Evolutionary conservation across 768 basidiomycete genomes (phyloP), one percentile per base, ranked within the genome.

Genomic region (Pisolithus sp.): DNA sequence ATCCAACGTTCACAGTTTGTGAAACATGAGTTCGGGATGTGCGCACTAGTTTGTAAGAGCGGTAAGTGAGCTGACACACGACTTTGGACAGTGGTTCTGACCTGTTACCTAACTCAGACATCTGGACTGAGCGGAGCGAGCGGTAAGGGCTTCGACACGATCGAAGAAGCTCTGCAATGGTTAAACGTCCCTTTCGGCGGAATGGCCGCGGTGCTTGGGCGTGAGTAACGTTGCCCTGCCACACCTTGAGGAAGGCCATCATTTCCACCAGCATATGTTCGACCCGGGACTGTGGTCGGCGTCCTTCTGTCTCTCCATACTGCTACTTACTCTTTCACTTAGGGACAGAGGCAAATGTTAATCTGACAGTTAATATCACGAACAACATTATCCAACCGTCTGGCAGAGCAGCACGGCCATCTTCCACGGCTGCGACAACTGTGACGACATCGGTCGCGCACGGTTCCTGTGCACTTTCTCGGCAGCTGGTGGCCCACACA

Each of bases 61-160:
- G 4, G 43, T 45, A 45, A 26, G 43, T 45, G 43, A 28, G 5
- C 15, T 7, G n/a, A 17, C n/a, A 37, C 7, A 47, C 8, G 17
- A 20, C 31, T 23, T 10, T 12, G 31, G 39, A 5, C 50, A 41
- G n/a, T 34, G 13, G 36, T 4, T 38, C 51, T 15, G 51, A 23
- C 39, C 21, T 28, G 4, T 34, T 48, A n/a, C 28, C 41, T 24
- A 36, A 40, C 43, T 23, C 24, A 67, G 68, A 69, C 59, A 7
- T 41, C 44, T 21, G 66, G 66, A 12, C 28, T 68, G n/a, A 68
- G 66, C 46, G 68, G 66, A 24, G 53, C 59, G 17, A 69, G 68
- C 8, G 64, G 60, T 13, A 68, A 66, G 46, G 68, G 68, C 3
- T 68, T 69, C 17, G 66, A 68, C 36, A 66, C 50, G 6, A 41